Conservation (phyloP, 2,329 filamentous ascomycete species). For the Orbilia oligospora region DNA sequence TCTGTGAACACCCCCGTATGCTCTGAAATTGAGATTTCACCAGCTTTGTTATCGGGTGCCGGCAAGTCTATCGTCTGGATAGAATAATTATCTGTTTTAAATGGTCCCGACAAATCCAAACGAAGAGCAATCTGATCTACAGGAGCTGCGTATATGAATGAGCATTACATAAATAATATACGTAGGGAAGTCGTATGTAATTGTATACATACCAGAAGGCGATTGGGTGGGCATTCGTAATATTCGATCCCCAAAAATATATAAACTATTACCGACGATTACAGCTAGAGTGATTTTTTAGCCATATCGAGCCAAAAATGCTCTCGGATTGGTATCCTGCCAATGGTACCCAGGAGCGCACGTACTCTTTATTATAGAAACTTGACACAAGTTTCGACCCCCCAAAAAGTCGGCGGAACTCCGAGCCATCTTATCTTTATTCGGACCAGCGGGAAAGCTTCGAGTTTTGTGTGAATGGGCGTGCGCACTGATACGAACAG, state of each 20-base stretch:
- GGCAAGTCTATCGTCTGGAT: not conserved
- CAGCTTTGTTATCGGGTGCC: too few species aligned
- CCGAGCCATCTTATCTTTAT: not conserved
- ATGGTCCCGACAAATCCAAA: conserved; percentile 19
- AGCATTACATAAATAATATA: not conserved
- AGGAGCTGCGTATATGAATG: not conserved
- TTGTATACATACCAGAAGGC: not conserved
- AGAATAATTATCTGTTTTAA: not conserved
- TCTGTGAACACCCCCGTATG: conserved; percentile 19
- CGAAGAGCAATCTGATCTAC: not conserved
- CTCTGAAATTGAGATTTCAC: not conserved
- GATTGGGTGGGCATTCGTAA: not conserved
- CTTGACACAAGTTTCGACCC: not conserved
- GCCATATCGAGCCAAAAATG: too few species aligned
- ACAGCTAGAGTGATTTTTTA: conserved; percentile 12
- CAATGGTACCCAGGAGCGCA: not conserved
- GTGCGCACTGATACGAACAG: not conserved
- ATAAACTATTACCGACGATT: conserved; percentile 2
- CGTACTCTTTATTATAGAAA: conserved; percentile 16
- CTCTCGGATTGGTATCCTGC: too few species aligned
- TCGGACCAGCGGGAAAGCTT: not conserved
- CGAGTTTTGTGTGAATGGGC: not conserved
- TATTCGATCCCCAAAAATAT: conserved; percentile 8
- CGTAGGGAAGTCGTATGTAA: too few species aligned
- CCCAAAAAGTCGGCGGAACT: too few species aligned